phyloP scores from a whole-genome alignment of 2,329 filamentous ascomycete genomes.

The Aurifilum marmelostoma region DNA sequence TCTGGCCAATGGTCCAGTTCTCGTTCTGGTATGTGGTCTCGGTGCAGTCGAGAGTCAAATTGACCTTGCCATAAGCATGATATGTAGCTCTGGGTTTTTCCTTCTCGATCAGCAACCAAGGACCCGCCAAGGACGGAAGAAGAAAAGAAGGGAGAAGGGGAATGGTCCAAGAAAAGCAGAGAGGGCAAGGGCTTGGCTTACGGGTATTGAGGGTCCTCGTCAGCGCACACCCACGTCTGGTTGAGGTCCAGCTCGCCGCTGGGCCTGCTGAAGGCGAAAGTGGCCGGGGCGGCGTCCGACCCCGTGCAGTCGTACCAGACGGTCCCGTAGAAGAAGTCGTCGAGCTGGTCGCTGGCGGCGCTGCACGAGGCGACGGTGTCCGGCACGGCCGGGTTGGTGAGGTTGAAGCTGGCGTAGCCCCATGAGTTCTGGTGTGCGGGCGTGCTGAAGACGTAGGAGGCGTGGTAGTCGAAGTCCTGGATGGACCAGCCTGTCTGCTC shows the following conservation, averaged over 20 bases:
- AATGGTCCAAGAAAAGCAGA: background rate
- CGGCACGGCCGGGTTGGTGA: slow-evolving; percentile 50
- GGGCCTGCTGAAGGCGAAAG: slow-evolving; percentile 48
- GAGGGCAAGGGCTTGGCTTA: slow-evolving; percentile 33
- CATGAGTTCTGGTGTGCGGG: slow-evolving; percentile 55
- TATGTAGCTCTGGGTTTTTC: slow-evolving; percentile 36
- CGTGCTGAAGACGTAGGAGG: slow-evolving; percentile 53
- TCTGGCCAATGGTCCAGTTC: slow-evolving; percentile 45
- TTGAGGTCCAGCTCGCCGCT: slow-evolving; percentile 45
- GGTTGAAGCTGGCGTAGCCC: slow-evolving; percentile 53
- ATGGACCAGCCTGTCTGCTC: slow-evolving; percentile 46
- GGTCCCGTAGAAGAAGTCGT: slow-evolving; percentile 55
- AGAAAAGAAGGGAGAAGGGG: background rate
- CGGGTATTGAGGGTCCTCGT: slow-evolving; percentile 44
- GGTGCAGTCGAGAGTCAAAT: slow-evolving; percentile 42
- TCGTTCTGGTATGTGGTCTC: slow-evolving; percentile 42
- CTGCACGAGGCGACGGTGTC: slow-evolving; percentile 43
- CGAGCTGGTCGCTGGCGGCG: slow-evolving; percentile 46
- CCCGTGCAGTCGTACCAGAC: slow-evolving; percentile 47
- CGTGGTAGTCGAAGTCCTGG: slow-evolving; percentile 51
- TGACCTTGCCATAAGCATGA: slow-evolving; percentile 38
- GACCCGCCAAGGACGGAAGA: background rate
- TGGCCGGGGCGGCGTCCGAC: slow-evolving; percentile 37
- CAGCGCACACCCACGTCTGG: slow-evolving; percentile 54
- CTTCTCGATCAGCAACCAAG: slow-evolving; percentile 16